Evolutionary conservation across 169 alveolate species (phyloP).

Genomic region (Theileria orientalis): DNA sequence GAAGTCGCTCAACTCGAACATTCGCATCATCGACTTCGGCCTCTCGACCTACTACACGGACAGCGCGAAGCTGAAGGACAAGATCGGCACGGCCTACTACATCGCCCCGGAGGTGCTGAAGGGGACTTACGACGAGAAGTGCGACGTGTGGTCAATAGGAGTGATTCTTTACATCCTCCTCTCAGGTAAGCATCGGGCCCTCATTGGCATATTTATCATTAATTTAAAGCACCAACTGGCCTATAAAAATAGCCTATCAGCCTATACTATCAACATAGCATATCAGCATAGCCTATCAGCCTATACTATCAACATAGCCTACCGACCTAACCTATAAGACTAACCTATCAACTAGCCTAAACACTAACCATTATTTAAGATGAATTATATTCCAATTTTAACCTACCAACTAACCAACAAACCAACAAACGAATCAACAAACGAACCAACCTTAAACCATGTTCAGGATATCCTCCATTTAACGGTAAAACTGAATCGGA

Average conservation of each 20-base stretch:
- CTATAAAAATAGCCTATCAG: too few species aligned
- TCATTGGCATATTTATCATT: too few species aligned
- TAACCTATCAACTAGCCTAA: too few species aligned
- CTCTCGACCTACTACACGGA: conserved; percentile 86
- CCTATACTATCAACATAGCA: too few species aligned
- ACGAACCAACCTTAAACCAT: neutral
- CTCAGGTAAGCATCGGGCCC: conserved; percentile 68
- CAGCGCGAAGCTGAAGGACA: conserved; percentile 87
- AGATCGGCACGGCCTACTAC: conserved; percentile 92
- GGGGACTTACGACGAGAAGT: conserved; percentile 87
- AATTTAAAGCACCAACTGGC: too few species aligned
- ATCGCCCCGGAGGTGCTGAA: conserved; percentile 90
- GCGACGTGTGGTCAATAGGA: conserved; percentile 90
- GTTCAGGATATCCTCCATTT: conserved; percentile 87
- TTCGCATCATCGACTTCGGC: conserved; percentile 94
- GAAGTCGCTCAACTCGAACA: conserved; percentile 79
- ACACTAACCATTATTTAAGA: too few species aligned
- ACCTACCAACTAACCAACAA: too few species aligned
- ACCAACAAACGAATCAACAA: too few species aligned
- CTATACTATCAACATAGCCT: too few species aligned
- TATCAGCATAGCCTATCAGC: too few species aligned
- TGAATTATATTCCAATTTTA: too few species aligned
- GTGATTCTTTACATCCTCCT: conserved; percentile 86
- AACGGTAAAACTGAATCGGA: conserved; percentile 85
- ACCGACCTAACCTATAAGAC: too few species aligned